Base-by-base conservation (phyloP, 768 basidiomycete genomes). In the Exidia glandulosa region DNA sequence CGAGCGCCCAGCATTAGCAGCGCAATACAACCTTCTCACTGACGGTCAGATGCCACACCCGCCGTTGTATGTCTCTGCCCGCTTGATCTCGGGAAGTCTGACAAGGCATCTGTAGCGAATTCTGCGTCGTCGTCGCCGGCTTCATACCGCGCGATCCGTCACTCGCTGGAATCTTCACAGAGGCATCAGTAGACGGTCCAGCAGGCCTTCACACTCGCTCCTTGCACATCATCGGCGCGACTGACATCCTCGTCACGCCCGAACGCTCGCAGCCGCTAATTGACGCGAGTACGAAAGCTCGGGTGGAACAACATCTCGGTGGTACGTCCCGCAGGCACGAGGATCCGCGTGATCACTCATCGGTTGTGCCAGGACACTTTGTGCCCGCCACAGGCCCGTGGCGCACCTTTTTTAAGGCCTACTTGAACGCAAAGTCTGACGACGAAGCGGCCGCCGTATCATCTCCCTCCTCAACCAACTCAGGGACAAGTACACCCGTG, bases 301-400 rank as follows among this genome's bases (percentile, higher is more conserved):
- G 90, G 12, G 79, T 93, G 10, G 89, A 89, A 67, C 79, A 78
- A 63, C 91, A 94, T 60, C 82, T 83, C 29, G 91, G 91, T 58
- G 91, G 91, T 90, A 60, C 72, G 25, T 19, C 32, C 13, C 16
- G 36, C 10, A 7, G 23, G 30, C 48, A n/a, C 23, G 45, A 4
- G 19, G 41, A n/a, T n/a, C 23, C 45, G 14, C 23, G 50, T 50
- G 2, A 57, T 19, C 56, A 57, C 55, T 47, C 14, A 36, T 36
- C 3, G 33, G 57, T 45, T 23, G 59, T 57, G 52, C 30, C 64
- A 91, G 90, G 89, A 7, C 90, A 94, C 70, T 90, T 90, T 64
- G 83, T 93, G 3, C 91, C 91, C 1, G 85, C 84, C 10, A 88
- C 86, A 65, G 82, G 79, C 1, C 78, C 73, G 47, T 94, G 89